Percentiles rank a stretch among this genome's conserved stretches.
These are phyloP conservation scores for Alectoria sarmentosa DNA, from an alignment of 495 filamentous ascomycete species.

Conservation along the genomic window DNA sequence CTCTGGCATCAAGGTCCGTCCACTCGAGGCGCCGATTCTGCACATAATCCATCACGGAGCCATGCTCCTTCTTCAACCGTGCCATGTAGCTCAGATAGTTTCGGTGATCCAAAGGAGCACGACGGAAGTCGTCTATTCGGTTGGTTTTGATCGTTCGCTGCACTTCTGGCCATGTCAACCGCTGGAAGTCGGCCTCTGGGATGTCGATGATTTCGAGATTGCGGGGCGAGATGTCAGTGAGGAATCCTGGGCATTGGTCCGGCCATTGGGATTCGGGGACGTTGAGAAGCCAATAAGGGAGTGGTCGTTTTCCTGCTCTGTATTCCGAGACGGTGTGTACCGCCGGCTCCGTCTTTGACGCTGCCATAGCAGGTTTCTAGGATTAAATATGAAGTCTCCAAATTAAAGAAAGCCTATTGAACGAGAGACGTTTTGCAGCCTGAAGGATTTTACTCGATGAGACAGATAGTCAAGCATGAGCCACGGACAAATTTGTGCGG, in stretches of 20 bases:
- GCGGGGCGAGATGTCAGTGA: slow-evolving; percentile 48
- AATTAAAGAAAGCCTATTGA: no score
- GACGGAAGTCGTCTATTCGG: slow-evolving; percentile 64
- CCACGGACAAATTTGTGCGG: no score
- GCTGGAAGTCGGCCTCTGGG: slow-evolving; percentile 51
- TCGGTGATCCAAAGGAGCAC: slow-evolving; percentile 64
- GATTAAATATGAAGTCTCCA: no score
- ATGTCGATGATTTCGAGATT: slow-evolving; percentile 57
- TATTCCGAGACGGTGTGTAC: background rate
- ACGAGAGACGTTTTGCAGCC: no score
- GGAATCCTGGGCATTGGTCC: slow-evolving; percentile 60
- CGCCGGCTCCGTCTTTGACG: background rate
- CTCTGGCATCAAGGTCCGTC: slow-evolving; percentile 43
- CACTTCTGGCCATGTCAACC: slow-evolving; percentile 57
- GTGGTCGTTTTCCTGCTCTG: background rate
- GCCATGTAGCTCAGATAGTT: slow-evolving; percentile 62
- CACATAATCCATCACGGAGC: slow-evolving; percentile 69
- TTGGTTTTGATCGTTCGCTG: slow-evolving; percentile 54
- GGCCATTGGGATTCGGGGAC: slow-evolving; percentile 54
- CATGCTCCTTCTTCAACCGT: slow-evolving; percentile 55
- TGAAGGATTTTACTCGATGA: no score
- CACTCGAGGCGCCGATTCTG: slow-evolving; percentile 58
- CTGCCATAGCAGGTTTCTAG: background rate
- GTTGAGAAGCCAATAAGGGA: slow-evolving; percentile 80
- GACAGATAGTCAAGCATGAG: no score